Evolutionary conservation across 106 monocot species (phyloP), one percentile per base, ranked within the genome.

Genomic region (Platanthera zijinensis): DNA sequence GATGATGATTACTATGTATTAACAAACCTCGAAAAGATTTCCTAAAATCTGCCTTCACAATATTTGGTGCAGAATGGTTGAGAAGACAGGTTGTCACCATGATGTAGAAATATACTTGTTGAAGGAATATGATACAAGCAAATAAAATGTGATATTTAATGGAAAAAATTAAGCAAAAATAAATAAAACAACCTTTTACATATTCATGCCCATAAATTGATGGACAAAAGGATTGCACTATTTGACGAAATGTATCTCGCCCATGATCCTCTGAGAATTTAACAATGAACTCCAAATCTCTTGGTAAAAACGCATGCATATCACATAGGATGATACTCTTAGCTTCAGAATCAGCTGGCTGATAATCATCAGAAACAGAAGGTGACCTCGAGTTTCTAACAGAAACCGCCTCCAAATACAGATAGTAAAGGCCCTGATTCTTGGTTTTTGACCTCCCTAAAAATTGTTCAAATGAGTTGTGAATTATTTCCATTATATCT

Each of bases 181-280:
- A 46, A 1, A 52, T 13, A 72, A 54, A 49, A 71, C 48, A 78
- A 99, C 99, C 99, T 94, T 99, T 99, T 12, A 99, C 99, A 83
- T 94, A 91, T 81, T 94, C 94, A 83, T 99, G 99, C 7, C 99
- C 99, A 90, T 99, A 99, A 63, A 99, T 99, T 53, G 99, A 94
- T 25, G 94, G 99, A 74, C 99, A 99, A 18, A 99, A 82, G 17
- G 99, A 99, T 8, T 99, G 99, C 81, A 99, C 76, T 72, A 94
- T 80, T 78, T 92, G 99, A 67, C 94, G 99, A 76, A 99, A 99
- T 74, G 88, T 75, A 85, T 99, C 94, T 74, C 85, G 83, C 50
- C 99, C 86, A 83, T 94, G 80, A 79, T 94, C 94, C 77, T 90
- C 88, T 7, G 82, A 90, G 78, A 92, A 99, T 54, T 99, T 99